A percentile compares a stretch with the other conserved stretches of the same genome.
Conservation (phyloP, 2,329 filamentous ascomycete species). For the Aureobasidium subglaciale region DNA sequence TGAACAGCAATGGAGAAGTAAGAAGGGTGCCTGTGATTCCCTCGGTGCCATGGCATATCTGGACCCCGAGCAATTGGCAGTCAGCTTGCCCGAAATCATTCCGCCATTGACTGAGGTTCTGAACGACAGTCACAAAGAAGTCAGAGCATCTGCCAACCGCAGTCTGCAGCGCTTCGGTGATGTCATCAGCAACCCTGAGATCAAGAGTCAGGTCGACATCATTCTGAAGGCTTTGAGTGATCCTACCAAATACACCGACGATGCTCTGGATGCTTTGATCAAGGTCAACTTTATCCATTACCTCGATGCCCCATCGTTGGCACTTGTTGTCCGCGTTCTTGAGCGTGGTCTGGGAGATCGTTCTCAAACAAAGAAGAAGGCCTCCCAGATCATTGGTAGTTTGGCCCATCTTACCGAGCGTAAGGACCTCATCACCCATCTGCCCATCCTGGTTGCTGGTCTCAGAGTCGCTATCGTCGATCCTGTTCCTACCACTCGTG, state of each 20-base stretch:
- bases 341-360: conserved; percentile 86
- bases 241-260: conserved; percentile 93
- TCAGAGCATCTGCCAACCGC: conserved; percentile 82
- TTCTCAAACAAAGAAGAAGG: conserved; percentile 92
- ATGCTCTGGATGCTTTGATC: conserved; percentile 86
- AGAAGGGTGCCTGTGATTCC: conserved; percentile 94
- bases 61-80: conserved; percentile 86
- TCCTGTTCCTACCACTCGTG: conserved; percentile 90
- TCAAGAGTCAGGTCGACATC: conserved; percentile 85
- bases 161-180: conserved; percentile 97
- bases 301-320: conserved; percentile 91
- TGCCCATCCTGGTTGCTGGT: conserved; percentile 87
- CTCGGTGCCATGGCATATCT: conserved; percentile 98
- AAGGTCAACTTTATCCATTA: conserved; percentile 99
- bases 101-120: conserved; percentile 88
- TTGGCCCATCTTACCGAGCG: conserved; percentile 94
- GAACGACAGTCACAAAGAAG: conserved; percentile 98
- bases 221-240: conserved; percentile 95
- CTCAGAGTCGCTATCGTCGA: conserved; percentile 86
- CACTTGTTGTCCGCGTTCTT: conserved; percentile 88
- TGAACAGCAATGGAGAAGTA: conserved; percentile 94
- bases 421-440: conserved; percentile 83
- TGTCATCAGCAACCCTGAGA: conserved; percentile 95
- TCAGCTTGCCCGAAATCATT: conserved; percentile 92
- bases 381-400: conserved; percentile 95